Percentiles rank a stretch among this genome's conserved stretches.
These are phyloP conservation scores for Aspergillus vadensis DNA, from an alignment of 2,329 filamentous ascomycete species.

Conservation along the genomic window DNA sequence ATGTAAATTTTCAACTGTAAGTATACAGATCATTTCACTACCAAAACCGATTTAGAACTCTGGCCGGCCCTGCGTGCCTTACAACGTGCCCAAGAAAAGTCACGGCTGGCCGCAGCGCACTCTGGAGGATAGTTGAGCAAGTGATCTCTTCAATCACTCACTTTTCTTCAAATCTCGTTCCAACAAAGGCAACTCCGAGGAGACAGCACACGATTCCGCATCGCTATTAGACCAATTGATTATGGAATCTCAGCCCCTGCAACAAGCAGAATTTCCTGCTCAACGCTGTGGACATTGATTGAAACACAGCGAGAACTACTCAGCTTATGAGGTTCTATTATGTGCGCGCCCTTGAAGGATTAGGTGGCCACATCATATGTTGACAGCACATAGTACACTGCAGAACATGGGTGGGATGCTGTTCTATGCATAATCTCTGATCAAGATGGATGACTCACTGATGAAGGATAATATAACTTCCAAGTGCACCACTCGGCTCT, in stretches of 20 bases:
- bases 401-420: conserved; percentile 12
- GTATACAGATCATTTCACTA: background rate
- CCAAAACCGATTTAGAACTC: no score
- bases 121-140: conserved; percentile 39
- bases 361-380: conserved; percentile 1
- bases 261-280: conserved; percentile 38
- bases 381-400: conserved; percentile 26
- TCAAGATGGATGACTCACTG: conserved; percentile 23
- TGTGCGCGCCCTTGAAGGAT: conserved; percentile 10
- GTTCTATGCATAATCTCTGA: conserved; percentile 10
- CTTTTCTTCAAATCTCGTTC: conserved; percentile 36
- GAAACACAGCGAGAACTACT: conserved; percentile 18
- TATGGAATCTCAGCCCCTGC: conserved; percentile 35
- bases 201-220: no score
- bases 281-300: conserved; percentile 31
- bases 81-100: conserved; percentile 35
- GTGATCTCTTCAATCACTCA: conserved; percentile 43
- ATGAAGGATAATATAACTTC: conserved; percentile 21
- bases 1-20: conserved; percentile 30
- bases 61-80: no score
- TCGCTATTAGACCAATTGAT: conserved; percentile 22
- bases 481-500: conserved; percentile 11
- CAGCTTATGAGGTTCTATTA: conserved; percentile 21
- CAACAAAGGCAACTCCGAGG: conserved; percentile 14
- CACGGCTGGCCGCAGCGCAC: conserved; percentile 33